Conservation (phyloP, 768 basidiomycete species). For the Lyophyllum shimeji region DNA sequence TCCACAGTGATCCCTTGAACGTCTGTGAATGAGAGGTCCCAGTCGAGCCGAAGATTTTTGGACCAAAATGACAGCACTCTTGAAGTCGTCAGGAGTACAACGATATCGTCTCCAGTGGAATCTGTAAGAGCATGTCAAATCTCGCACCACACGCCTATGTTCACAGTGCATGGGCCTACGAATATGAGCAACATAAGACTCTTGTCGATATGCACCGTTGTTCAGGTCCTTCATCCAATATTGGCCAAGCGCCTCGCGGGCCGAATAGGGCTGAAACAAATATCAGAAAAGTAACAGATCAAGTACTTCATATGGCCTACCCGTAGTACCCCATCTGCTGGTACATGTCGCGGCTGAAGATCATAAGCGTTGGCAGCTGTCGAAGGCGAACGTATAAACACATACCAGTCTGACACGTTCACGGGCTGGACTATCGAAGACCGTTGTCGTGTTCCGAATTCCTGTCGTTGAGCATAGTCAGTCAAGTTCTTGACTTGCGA, state of each 20-base stretch:
- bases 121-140: slow-evolving; percentile 39
- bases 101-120: slow-evolving; percentile 76
- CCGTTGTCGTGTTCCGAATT: slow-evolving; percentile 97
- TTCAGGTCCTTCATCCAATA: slow-evolving; percentile 97
- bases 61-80: slow-evolving; percentile 85
- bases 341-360: slow-evolving; percentile 76
- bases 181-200: slow-evolving; percentile 90
- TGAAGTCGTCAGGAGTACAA: slow-evolving; percentile 75
- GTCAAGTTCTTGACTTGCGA: background rate
- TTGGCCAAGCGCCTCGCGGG: slow-evolving; percentile 90
- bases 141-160: background rate
- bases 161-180: slow-evolving; percentile 39
- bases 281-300: background rate
- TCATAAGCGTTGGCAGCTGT: slow-evolving; percentile 5
- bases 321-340: slow-evolving; percentile 83
- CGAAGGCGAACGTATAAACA: background rate
- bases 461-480: slow-evolving; percentile 41
- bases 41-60: slow-evolving; percentile 79
- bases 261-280: slow-evolving; percentile 76
- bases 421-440: slow-evolving; percentile 89
- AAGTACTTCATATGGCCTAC: slow-evolving; percentile 43
- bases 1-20: slow-evolving; percentile 88
- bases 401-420: slow-evolving; percentile 79
- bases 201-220: slow-evolving; percentile 80
- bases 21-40: slow-evolving; percentile 88